Evolutionary conservation across 768 basidiomycete genomes (phyloP).

Genomic region (Scleroderma bovista): DNA sequence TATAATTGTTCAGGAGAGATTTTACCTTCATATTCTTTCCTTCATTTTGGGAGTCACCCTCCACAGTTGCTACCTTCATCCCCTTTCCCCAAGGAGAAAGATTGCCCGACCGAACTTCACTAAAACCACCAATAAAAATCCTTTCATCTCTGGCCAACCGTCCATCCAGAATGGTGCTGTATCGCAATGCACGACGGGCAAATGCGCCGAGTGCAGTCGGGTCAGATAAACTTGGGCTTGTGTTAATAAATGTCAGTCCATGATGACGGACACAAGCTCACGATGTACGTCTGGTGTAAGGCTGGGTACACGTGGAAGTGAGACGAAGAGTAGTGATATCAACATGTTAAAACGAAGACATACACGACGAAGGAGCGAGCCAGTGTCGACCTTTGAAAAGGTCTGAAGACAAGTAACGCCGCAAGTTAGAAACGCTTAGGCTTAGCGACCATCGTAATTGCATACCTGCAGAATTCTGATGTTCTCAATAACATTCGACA

Average conservation of each 20-base stretch:
- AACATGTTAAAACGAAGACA: too few relatives aligned
- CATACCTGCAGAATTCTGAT: not conserved
- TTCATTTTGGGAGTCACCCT: not conserved
- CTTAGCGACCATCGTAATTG: too few relatives aligned
- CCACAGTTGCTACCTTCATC: too few relatives aligned
- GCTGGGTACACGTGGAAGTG: too few relatives aligned
- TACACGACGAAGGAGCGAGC: not conserved
- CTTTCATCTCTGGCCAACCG: not conserved
- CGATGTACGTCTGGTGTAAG: too few relatives aligned
- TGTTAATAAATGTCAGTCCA: not conserved
- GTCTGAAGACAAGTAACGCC: not conserved
- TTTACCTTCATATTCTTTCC: not conserved
- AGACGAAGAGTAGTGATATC: too few relatives aligned
- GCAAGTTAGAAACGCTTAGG: too few relatives aligned
- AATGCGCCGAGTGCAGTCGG: not conserved
- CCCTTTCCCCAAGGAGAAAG: too few relatives aligned
- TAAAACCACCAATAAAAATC: constrained; percentile 1
- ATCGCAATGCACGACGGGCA: not conserved
- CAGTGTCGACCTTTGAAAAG: not conserved
- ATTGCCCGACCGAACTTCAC: not conserved
- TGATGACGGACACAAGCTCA: too few relatives aligned
- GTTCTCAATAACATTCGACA: not conserved
- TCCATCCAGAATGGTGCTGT: not conserved
- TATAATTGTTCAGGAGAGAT: too few relatives aligned
- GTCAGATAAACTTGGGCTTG: too few relatives aligned